Evolutionary conservation across 257 asterid species (phyloP).

Genomic region (Solanum pinnatisectum): DNA sequence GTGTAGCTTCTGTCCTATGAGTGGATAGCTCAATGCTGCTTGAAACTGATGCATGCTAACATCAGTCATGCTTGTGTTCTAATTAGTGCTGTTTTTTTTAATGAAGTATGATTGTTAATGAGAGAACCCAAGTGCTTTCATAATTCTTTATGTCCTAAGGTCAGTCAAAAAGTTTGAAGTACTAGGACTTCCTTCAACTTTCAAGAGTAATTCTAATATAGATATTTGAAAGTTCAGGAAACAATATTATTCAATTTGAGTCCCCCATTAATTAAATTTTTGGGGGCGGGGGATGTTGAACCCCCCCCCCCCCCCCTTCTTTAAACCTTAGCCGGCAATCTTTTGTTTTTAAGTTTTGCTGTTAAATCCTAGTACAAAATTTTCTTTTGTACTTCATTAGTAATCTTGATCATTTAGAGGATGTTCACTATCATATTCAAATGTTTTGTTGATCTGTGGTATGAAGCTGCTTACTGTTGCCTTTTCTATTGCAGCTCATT

Average conservation of each 20-base stretch:
- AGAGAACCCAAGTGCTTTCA: neutral
- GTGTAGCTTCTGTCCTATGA: neutral
- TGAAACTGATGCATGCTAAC: neutral
- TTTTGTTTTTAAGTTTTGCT: neutral
- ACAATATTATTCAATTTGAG: neutral
- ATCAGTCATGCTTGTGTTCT: neutral
- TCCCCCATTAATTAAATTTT: neutral
- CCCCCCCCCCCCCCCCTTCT: neutral
- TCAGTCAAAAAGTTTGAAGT: neutral
- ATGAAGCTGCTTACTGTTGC: neutral
- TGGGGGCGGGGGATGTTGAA: neutral
- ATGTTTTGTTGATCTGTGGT: neutral
- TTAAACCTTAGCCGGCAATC: neutral
- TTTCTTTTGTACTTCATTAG: neutral
- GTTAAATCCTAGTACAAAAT: neutral
- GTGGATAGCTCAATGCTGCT: neutral
- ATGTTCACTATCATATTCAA: neutral
- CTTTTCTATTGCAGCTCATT: slow-evolving; percentile 53
- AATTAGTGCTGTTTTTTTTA: neutral
- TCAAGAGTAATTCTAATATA: neutral
- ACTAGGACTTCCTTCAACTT: neutral
- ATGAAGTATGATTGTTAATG: neutral
- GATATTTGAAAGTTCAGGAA: neutral
- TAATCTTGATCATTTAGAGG: neutral
- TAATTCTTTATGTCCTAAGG: neutral